Conservation (phyloP, 192 early-diverging fungal genomes). For the Phycomyces blakesleeanus region DNA sequence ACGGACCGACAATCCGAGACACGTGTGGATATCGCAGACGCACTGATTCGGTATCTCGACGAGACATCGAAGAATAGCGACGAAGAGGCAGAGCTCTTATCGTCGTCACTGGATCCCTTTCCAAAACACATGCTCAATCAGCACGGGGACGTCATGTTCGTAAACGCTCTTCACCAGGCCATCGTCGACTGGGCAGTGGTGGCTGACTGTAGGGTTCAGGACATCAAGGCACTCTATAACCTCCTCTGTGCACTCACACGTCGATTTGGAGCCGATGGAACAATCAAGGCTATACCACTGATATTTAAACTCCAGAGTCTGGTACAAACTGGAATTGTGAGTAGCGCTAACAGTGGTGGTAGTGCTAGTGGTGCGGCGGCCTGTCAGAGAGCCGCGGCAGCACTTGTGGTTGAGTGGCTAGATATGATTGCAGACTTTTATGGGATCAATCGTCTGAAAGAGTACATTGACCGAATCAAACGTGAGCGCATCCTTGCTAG, state of each 20-base stretch:
- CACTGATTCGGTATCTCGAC: conserved; percentile 38
- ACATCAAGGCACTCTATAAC: conserved; percentile 11
- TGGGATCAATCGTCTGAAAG: conserved; percentile 1
- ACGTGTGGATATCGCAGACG: conserved; percentile 37
- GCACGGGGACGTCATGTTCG: conserved; percentile 15
- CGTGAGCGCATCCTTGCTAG: background rate
- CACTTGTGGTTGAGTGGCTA: conserved; percentile 18
- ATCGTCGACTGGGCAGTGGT: conserved; percentile 24
- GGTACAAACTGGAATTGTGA: background rate
- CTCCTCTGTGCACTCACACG: conserved; percentile 11
- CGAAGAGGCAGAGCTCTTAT: too few relatives aligned
- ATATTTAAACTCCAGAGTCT: conserved; percentile 26
- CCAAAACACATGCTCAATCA: conserved; percentile 10
- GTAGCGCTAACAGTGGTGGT: background rate
- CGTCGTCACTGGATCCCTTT: background rate
- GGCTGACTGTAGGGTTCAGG: background rate
- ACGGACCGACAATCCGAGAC: conserved; percentile 13
- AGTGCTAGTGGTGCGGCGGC: background rate
- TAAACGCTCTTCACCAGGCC: conserved; percentile 17
- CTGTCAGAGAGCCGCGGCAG: conserved; percentile 6
- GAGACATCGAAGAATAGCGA: conserved; percentile 28
- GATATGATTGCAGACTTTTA: conserved; percentile 10
- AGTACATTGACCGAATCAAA: conserved; percentile 6
- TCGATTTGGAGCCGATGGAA: conserved; percentile 20
- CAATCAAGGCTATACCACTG: conserved; percentile 21